Base-by-base conservation (phyloP, 129 eudicot genomes). In the Centrapalus pauciflorus region DNA sequence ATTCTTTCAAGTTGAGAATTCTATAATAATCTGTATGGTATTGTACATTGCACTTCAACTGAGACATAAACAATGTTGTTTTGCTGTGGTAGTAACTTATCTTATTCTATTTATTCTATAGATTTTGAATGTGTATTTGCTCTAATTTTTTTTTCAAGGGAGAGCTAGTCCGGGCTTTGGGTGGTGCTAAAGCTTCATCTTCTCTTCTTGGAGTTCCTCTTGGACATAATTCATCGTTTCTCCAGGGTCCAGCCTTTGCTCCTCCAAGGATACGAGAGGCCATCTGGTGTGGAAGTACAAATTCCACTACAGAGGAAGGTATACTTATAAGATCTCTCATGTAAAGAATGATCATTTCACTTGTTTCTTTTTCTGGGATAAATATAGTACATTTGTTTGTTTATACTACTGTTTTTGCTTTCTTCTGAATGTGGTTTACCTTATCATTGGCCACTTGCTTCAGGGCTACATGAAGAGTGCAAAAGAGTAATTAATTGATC, bases 241-340 rank as follows among this genome's bases (percentile, higher is more conserved):
- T 92, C 32, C 98, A 92, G 60, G 98, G 98, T 70, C 98, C 98
- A 1, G 98, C 98, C 32, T 92, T 92, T 71, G 98, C 95, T 57
- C 98, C 98, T 38, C 98, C 98, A 7, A 83, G 95, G 55, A 92
- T 92, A 49, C 80, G 98, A 83, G 98, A 92, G 59, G 98, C 98
- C 70, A 88, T 92, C 23, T 92, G 98, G 98, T 84, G 90, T 81
- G 98, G 89, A 41, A 92, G 98, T 83, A 92, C 98, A 61, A 92
- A 92, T 66, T 29, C 96, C 41, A 66, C 95, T 30, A 92, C 98
- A 21, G 98, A 92, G 77, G 95, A 83, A 88, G 98, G 98, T 83
- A 64, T 35, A 23, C 29, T 37, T 30, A 49, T n/a, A 2, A 2
- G 62, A 8, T 24, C 10, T 73, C 29, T 34, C 25, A 33, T n/a